Evolutionary conservation across 1,284 basidiomycete species (phyloP).

Genomic region (Mycosarcoma mackinlayi): DNA sequence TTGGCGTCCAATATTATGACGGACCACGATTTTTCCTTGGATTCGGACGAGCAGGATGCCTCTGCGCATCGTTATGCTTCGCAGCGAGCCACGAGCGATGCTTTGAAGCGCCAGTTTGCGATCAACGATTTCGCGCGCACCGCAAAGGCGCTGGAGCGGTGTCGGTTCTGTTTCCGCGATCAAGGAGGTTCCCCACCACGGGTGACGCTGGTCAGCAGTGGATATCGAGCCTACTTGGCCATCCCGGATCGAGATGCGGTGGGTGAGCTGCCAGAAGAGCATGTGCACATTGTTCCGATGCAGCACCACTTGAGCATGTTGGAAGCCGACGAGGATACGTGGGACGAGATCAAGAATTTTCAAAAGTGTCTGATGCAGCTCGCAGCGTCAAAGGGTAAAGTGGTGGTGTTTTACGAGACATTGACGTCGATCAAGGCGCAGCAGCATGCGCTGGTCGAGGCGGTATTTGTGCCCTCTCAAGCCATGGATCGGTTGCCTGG

Average conservation of each 20-base stretch:
- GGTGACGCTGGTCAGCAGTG: slow-evolving; percentile 87
- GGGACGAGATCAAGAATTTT: slow-evolving; percentile 83
- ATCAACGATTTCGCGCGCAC: slow-evolving; percentile 94
- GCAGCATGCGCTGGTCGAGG: slow-evolving; percentile 89
- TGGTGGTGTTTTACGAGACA: slow-evolving; percentile 93
- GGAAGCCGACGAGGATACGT: slow-evolving; percentile 96
- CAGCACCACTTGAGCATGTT: slow-evolving; percentile 86
- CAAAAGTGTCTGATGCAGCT: slow-evolving; percentile 98
- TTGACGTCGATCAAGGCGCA: slow-evolving; percentile 86
- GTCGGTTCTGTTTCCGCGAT: slow-evolving; percentile 72
- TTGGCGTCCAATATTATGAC: slow-evolving; percentile 86
- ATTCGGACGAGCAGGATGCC: slow-evolving; percentile 92
- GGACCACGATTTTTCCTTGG: slow-evolving; percentile 80
- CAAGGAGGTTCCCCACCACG: slow-evolving; percentile 75
- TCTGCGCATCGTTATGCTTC: slow-evolving; percentile 91
- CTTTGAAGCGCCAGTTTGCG: slow-evolving; percentile 95
- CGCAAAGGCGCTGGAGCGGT: slow-evolving; percentile 85
- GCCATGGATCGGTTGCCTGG: slow-evolving; percentile 86
- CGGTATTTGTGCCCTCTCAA: slow-evolving; percentile 86
- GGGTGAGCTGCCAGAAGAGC: slow-evolving; percentile 73
- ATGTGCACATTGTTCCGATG: slow-evolving; percentile 94
- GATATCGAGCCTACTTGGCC: slow-evolving; percentile 87
- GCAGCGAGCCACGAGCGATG: slow-evolving; percentile 93
- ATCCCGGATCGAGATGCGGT: slow-evolving; percentile 88
- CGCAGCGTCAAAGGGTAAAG: slow-evolving; percentile 83